A percentile compares a stretch with the other conserved stretches of the same genome.
Conservation (phyloP, 306 rosid species). For the Corylus americana region DNA sequence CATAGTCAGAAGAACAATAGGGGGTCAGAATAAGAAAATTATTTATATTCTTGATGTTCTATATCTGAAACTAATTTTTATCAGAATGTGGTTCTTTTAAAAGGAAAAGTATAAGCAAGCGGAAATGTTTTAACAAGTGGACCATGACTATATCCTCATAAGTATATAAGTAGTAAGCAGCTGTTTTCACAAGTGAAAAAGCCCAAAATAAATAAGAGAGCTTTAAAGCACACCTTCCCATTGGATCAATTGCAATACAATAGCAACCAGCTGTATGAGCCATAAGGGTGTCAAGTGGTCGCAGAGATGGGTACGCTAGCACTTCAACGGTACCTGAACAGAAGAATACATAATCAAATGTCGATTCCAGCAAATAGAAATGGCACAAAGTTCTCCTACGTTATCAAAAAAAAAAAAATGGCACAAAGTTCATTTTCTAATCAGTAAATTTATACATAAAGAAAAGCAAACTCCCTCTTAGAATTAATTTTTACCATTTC, state of each 20-base stretch:
- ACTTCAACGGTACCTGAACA: slow-evolving; percentile 86
- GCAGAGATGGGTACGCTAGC: slow-evolving; percentile 85
- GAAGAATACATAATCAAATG: slow-evolving; percentile 17
- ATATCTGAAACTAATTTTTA: background rate
- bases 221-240: slow-evolving; percentile 63
- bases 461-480: background rate
- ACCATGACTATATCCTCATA: background rate
- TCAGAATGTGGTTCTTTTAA: background rate
- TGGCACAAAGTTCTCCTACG: background rate
- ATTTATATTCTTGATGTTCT: background rate
- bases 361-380: background rate
- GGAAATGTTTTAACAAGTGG: background rate
- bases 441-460: background rate
- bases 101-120: background rate
- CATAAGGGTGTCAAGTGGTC: slow-evolving; percentile 82
- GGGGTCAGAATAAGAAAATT: background rate
- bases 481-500: slow-evolving; percentile 67
- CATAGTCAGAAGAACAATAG: slow-evolving; percentile 4
- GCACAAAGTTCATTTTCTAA: background rate
- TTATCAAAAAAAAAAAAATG: too few relatives aligned
- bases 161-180: background rate
- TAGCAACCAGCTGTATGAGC: slow-evolving; percentile 99
- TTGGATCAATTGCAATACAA: slow-evolving; percentile 96
- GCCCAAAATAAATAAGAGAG: slow-evolving; percentile 19
- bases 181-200: slow-evolving; percentile 6